Conservation (phyloP, 2,329 filamentous ascomycete species). For the Talaromyces marneffei region DNA sequence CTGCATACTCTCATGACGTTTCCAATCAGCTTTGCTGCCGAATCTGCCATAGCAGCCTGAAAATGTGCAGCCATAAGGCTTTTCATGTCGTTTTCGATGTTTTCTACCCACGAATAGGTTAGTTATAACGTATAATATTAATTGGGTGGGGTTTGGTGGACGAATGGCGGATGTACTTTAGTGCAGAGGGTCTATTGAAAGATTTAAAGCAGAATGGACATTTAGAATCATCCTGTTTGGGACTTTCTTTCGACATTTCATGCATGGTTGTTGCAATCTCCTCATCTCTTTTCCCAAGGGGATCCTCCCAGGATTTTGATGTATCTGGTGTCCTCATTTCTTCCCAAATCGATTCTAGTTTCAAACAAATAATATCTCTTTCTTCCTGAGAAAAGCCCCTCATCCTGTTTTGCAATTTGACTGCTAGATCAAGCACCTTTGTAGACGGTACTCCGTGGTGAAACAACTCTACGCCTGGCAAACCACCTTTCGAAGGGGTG, state of each 20-base stretch:
- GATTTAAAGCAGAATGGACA: background rate
- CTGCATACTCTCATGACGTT: slow-evolving; percentile 77
- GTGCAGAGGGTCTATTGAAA: background rate
- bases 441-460: slow-evolving; percentile 1
- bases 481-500: background rate
- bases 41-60: slow-evolving; percentile 64
- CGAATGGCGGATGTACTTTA: background rate
- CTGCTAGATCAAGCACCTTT: background rate
- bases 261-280: too few relatives aligned
- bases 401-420: background rate
- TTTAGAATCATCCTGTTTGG: background rate
- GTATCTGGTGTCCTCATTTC: background rate
- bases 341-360: background rate
- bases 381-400: background rate
- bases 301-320: background rate
- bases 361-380: background rate
- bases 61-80: slow-evolving; percentile 78
- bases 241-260: background rate
- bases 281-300: too few relatives aligned
- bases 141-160: background rate
- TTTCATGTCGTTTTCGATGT: slow-evolving; percentile 73
- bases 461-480: slow-evolving; percentile 4
- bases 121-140: background rate
- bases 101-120: slow-evolving; percentile 43
- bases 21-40: slow-evolving; percentile 94